Percentiles rank a stretch among this genome's conserved stretches.
phyloP scores from a whole-genome alignment of 129 eudicot species.

The Flaveria sonorensis region DNA sequence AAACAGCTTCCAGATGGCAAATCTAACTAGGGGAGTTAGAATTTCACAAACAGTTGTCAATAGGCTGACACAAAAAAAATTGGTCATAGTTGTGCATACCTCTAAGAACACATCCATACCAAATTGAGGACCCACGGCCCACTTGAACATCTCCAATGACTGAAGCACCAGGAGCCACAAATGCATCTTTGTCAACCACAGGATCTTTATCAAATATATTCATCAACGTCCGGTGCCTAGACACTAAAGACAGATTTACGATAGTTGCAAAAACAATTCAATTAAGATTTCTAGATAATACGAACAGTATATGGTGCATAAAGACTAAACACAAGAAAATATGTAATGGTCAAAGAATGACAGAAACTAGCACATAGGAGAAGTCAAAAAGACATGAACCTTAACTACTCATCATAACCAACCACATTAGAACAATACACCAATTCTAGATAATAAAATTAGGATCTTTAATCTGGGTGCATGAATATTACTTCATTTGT shows the following conservation, averaged over 20 bases:
- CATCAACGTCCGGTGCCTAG: constrained; percentile 93
- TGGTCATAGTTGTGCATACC: constrained; percentile 47
- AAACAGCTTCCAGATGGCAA: no score
- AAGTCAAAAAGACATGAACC: neutral
- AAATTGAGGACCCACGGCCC: constrained; percentile 78
- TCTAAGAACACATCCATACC: constrained; percentile 97
- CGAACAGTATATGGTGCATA: neutral
- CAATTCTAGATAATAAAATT: neutral
- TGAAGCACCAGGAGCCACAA: constrained; percentile 98
- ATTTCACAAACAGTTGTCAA: constrained; percentile 16
- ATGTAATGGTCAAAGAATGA: constrained; percentile 3
- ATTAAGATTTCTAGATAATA: neutral
- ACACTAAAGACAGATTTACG: constrained; percentile 47
- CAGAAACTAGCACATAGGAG: neutral
- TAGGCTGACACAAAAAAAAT: neutral
- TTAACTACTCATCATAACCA: neutral
- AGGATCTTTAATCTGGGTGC: neutral
- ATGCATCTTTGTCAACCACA: constrained; percentile 69
- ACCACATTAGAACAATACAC: constrained; percentile 7
- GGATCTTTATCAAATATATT: constrained; percentile 77
- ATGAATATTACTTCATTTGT: neutral
- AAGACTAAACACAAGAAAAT: neutral
- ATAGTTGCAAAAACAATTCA: constrained; percentile 11
- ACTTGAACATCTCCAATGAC: constrained; percentile 83
- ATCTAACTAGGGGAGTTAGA: neutral